A percentile compares a stretch with the other conserved stretches of the same genome.
Conservation (phyloP, 2,329 filamentous ascomycete genomes). For the Rhynchosporium secalis region DNA sequence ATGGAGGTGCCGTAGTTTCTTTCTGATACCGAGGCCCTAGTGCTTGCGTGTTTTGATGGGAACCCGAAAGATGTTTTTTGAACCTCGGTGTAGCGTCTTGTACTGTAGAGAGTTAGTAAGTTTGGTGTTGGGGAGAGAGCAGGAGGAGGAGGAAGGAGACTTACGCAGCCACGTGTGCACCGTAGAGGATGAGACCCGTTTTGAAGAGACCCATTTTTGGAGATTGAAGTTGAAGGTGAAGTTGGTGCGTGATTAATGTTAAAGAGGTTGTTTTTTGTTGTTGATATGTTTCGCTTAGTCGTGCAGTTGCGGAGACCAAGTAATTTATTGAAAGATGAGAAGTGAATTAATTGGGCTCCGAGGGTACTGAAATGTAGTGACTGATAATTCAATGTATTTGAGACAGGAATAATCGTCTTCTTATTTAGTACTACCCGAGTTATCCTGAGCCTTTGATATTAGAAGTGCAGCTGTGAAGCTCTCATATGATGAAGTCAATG, state of each 20-base stretch:
- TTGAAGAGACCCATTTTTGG: slow-evolving; percentile 18
- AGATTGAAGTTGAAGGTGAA: not conserved
- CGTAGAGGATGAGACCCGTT: slow-evolving; percentile 16
- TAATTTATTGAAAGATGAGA: too few relatives aligned
- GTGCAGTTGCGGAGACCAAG: too few relatives aligned
- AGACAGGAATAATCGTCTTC: too few relatives aligned
- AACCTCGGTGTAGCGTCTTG: slow-evolving; percentile 8
- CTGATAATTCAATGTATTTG: too few relatives aligned
- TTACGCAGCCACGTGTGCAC: slow-evolving; percentile 12
- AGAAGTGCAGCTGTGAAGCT: too few relatives aligned
- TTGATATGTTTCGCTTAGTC: not conserved
- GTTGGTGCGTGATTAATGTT: not conserved
- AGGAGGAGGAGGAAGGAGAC: not conserved
- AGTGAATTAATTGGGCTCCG: too few relatives aligned
- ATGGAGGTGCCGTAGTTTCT: not conserved
- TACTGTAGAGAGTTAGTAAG: not conserved
- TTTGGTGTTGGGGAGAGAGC: not conserved
- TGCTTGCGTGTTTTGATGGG: not conserved
- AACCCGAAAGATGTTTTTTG: not conserved
- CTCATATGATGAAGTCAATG: too few relatives aligned
- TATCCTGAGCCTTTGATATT: too few relatives aligned
- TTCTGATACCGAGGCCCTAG: not conserved
- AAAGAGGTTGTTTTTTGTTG: not conserved
- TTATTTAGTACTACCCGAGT: too few relatives aligned
- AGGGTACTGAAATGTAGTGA: too few relatives aligned